phyloP scores from a whole-genome alignment of 2,329 filamentous ascomycete genomes.

The Sporothrix luriei region DNA sequence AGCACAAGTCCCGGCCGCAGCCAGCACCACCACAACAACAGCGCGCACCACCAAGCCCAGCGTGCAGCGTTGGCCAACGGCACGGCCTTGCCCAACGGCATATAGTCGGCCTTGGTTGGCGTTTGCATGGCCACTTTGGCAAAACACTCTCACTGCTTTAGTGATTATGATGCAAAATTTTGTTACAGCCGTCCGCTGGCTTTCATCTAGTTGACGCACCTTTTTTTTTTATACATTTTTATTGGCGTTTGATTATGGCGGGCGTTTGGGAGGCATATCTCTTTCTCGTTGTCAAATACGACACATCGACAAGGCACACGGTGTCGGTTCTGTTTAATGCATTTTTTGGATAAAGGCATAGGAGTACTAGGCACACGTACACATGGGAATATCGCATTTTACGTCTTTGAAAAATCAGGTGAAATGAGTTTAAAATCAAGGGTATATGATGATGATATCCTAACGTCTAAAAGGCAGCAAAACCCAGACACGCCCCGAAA shows the following conservation, averaged over 20 bases:
- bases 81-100: constrained; percentile 39
- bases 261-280: neutral
- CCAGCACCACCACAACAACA: constrained; percentile 24
- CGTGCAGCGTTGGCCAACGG: constrained; percentile 12
- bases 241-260: neutral
- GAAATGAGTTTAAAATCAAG: neutral
- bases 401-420: neutral
- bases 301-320: constrained; percentile 5
- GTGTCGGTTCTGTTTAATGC: neutral
- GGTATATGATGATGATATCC: neutral
- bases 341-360: neutral
- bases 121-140: neutral
- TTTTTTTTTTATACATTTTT: neutral
- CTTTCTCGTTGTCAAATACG: constrained; percentile 9
- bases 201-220: neutral
- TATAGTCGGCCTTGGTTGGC: constrained; percentile 24
- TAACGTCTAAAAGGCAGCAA: neutral
- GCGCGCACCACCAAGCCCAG: constrained; percentile 24
- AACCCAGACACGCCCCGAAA: neutral
- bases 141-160: constrained; percentile 30
- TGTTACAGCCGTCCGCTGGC: neutral
- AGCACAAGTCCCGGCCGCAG: constrained; percentile 17
- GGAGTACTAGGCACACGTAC: neutral
- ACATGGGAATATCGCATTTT: neutral
- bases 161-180: neutral